Conservation (phyloP, 2,329 filamentous ascomycete genomes). For the Penicillium sp. region DNA sequence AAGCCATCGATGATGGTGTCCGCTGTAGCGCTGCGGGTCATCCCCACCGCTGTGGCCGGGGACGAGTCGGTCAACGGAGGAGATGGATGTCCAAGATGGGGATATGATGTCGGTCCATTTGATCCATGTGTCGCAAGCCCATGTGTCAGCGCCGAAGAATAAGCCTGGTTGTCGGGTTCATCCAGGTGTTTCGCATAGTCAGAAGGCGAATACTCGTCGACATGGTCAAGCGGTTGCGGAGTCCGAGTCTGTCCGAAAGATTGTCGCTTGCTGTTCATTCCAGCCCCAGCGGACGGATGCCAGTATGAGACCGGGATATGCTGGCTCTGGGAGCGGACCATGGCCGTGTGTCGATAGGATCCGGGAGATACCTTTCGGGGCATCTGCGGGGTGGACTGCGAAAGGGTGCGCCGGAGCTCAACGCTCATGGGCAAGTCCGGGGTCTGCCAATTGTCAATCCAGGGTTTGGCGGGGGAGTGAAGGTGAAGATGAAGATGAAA, state of each 20-base stretch:
- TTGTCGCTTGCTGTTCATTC: conserved; percentile 27
- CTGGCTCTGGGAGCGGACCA: conserved; percentile 41
- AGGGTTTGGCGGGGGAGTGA: conserved; percentile 32
- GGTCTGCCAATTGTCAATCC: conserved; percentile 45
- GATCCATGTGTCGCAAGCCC: conserved; percentile 17
- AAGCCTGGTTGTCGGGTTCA: conserved; percentile 25
- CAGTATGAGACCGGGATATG: conserved; percentile 35
- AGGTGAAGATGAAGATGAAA: conserved; percentile 24
- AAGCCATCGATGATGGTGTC: conserved; percentile 45
- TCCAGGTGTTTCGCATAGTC: conserved; percentile 43
- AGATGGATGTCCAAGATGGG: conserved; percentile 14
- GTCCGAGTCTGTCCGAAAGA: conserved; percentile 30
- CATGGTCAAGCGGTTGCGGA: conserved; percentile 30
- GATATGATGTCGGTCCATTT: conserved; percentile 8
- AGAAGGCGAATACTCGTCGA: conserved; percentile 43
- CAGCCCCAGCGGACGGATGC: conserved; percentile 21
- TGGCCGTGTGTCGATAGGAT: conserved; percentile 32
- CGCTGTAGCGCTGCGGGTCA: conserved; percentile 47
- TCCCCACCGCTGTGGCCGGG: conserved; percentile 36
- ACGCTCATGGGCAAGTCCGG: conserved; percentile 36
- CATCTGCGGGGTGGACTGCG: conserved; percentile 29
- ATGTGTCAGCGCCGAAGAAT: conserved; percentile 12
- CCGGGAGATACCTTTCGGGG: conserved; percentile 29
- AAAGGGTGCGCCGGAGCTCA: conserved; percentile 32
- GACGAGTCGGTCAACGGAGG: conserved; percentile 25